A percentile compares a stretch with the other conserved stretches of the same genome.
Evolutionary conservation across 2,329 filamentous ascomycete genomes (phyloP).

Genomic region (Raffaelea arxii): DNA sequence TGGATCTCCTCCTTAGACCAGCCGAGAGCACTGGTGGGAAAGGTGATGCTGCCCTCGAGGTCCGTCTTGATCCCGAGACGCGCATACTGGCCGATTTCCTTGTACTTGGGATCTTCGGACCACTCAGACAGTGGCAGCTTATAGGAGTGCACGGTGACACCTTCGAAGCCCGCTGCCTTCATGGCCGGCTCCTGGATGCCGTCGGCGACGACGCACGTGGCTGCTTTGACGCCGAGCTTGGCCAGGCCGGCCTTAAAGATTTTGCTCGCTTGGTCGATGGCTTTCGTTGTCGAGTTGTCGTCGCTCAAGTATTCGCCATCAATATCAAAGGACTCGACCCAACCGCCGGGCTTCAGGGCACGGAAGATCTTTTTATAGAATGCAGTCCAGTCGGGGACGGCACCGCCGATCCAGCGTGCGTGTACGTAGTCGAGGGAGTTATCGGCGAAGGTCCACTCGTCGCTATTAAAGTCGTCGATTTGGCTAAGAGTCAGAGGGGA

Average conservation of each 20-base stretch:
- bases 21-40: background rate
- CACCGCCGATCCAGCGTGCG: slow-evolving; percentile 16
- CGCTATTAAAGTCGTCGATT: slow-evolving; percentile 17
- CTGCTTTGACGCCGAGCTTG: background rate
- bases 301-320: slow-evolving; percentile 14
- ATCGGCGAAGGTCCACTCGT: slow-evolving; percentile 15
- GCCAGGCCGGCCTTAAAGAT: background rate
- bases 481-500: no score
- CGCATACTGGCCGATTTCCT: background rate
- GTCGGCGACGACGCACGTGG: background rate
- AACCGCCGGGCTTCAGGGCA: slow-evolving; percentile 41
- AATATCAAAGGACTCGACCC: slow-evolving; percentile 15
- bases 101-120: background rate
- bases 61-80: background rate
- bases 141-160: background rate
- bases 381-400: slow-evolving; percentile 14
- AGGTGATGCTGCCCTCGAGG: background rate
- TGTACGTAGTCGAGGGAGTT: slow-evolving; percentile 18
- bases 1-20: background rate
- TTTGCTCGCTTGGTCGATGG: background rate
- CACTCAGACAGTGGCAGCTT: background rate
- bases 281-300: slow-evolving; percentile 11
- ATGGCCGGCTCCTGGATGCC: background rate
- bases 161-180: background rate
- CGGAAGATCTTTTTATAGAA: slow-evolving; percentile 14